Evolutionary conservation across 2,329 filamentous ascomycete genomes (phyloP).

Genomic region (Diaporthe sp.): DNA sequence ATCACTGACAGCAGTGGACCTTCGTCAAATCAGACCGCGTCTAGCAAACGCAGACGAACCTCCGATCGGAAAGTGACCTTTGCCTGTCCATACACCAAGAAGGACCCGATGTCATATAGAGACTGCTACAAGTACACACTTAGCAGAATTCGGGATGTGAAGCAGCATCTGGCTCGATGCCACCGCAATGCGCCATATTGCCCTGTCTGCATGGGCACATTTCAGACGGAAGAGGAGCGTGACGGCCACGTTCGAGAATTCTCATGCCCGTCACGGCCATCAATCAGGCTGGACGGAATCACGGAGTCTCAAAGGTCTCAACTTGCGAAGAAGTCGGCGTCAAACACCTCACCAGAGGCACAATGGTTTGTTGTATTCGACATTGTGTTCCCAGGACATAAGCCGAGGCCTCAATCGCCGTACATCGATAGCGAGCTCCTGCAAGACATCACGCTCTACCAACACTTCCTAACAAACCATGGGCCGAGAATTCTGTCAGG

Average conservation of each 20-base stretch:
- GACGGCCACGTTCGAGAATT: neutral
- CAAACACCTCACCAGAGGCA: neutral
- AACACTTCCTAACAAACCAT: no score
- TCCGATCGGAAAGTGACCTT: neutral
- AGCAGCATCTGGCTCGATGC: conserved; percentile 12
- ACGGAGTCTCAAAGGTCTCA: neutral
- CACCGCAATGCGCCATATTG: conserved; percentile 26
- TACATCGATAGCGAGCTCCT: neutral
- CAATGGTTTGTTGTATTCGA: conserved; percentile 36
- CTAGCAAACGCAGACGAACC: neutral
- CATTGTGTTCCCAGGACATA: conserved; percentile 25
- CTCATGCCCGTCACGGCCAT: neutral
- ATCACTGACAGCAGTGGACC: no score
- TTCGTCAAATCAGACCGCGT: no score
- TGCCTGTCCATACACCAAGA: conserved; percentile 38
- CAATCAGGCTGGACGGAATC: neutral
- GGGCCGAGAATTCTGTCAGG: no score
- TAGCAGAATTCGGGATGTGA: conserved; percentile 27
- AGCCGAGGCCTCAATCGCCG: neutral
- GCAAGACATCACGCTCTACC: neutral
- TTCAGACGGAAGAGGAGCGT: neutral
- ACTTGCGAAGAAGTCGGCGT: neutral
- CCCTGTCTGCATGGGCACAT: conserved; percentile 12
- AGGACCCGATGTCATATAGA: conserved; percentile 11
- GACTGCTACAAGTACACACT: conserved; percentile 22